A percentile compares a stretch with the other conserved stretches of the same genome.
These are phyloP conservation scores for Tripterygium wilfordii DNA, from an alignment of 177 flowering plant genomes.

Conservation along the genomic window DNA sequence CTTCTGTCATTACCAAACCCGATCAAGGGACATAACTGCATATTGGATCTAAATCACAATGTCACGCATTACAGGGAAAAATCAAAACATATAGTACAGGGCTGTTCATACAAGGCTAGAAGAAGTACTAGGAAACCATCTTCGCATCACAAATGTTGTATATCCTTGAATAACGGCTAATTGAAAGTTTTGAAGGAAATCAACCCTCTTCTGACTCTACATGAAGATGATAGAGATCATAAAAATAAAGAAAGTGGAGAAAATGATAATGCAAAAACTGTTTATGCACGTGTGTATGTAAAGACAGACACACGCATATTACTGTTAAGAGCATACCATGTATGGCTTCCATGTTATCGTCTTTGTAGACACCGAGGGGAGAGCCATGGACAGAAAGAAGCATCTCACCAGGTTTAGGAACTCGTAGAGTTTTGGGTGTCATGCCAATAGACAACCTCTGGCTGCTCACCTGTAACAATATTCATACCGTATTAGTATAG, in stretches of 20 bases:
- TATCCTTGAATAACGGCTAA: too few species aligned
- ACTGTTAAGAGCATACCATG: conserved; percentile 35
- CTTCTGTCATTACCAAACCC: too few species aligned
- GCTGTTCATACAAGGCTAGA: too few species aligned
- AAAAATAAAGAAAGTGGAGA: neutral
- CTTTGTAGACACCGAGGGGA: conserved; percentile 87
- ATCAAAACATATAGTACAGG: too few species aligned
- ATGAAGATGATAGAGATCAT: neutral
- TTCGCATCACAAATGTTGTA: too few species aligned
- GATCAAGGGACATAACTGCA: too few species aligned
- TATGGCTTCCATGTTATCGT: conserved; percentile 93
- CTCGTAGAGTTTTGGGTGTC: conserved; percentile 75
- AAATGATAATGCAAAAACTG: too few species aligned
- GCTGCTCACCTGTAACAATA: conserved; percentile 38
- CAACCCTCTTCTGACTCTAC: conserved; percentile 49
- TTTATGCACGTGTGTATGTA: too few species aligned
- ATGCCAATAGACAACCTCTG: conserved; percentile 74
- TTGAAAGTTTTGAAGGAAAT: conserved; percentile 4
- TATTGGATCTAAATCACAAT: too few species aligned
- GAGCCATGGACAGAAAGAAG: conserved; percentile 87
- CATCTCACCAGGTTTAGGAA: conserved; percentile 90
- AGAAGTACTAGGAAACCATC: too few species aligned
- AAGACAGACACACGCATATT: too few species aligned
- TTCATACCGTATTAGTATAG: neutral
- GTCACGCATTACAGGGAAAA: too few species aligned